phyloP scores from a whole-genome alignment of 2,329 filamentous ascomycete species.

The Diaporthe citrichinensis region DNA sequence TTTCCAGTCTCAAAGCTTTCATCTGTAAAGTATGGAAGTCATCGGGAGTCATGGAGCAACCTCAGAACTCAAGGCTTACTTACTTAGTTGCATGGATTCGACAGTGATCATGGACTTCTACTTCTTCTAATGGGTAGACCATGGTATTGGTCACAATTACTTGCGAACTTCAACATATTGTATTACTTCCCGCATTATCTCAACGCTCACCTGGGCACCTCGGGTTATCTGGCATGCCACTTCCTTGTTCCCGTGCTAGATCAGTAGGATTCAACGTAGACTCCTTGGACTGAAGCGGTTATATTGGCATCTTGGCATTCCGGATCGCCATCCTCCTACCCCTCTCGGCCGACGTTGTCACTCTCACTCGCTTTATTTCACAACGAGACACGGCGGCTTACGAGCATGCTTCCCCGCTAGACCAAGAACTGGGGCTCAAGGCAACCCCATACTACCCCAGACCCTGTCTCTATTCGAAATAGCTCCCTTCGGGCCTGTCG shows the following conservation, averaged over 20 bases:
- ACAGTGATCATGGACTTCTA: too few species aligned
- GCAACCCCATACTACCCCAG: constrained; percentile 25
- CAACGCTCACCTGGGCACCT: neutral
- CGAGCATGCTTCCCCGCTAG: constrained; percentile 1
- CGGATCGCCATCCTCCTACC: constrained; percentile 1
- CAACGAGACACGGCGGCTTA: constrained; percentile 1
- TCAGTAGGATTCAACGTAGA: neutral
- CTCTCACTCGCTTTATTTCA: constrained; percentile 17
- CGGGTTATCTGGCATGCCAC: neutral
- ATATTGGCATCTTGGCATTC: constrained; percentile 8
- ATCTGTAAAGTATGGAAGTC: too few species aligned
- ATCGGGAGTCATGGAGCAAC: too few species aligned
- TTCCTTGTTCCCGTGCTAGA: neutral
- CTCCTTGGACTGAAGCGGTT: neutral
- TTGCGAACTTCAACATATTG: neutral
- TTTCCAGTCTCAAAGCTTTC: too few species aligned
- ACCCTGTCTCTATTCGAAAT: constrained; percentile 3
- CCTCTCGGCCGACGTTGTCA: constrained; percentile 6
- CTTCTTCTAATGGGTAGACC: neutral
- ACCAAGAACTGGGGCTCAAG: constrained; percentile 6
- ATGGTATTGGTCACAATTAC: neutral
- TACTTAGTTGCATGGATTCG: too few species aligned
- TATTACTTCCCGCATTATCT: neutral
- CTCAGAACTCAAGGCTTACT: too few species aligned
- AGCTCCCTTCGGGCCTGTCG: constrained; percentile 13